Percentiles rank a stretch among this genome's conserved stretches.
Conservation (phyloP, 2,329 filamentous ascomycete species). For the Pyrenochaeta sp. region DNA sequence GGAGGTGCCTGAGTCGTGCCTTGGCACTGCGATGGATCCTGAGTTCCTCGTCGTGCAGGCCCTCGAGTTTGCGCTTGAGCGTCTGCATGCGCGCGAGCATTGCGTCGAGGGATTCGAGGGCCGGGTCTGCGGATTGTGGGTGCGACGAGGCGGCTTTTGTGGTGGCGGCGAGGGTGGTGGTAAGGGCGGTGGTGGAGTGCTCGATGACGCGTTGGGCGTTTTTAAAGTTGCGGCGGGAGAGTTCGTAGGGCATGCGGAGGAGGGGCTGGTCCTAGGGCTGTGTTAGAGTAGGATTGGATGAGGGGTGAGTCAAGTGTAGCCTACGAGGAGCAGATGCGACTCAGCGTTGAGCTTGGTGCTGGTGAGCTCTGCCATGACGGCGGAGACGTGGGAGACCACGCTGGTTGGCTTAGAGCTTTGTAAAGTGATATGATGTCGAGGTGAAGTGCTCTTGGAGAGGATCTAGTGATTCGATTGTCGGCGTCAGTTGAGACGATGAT, state of each 20-base stretch:
- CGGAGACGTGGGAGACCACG: conserved; percentile 2
- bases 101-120: conserved; percentile 80
- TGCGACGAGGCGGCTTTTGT: conserved; percentile 69
- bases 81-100: conserved; percentile 87
- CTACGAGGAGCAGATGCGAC: conserved; percentile 76
- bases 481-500: conserved; percentile 1
- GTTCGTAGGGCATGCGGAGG: conserved; percentile 89
- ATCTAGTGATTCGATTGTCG: background rate
- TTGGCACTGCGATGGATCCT: conserved; percentile 76
- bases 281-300: background rate
- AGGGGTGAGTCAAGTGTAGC: conserved; percentile 20
- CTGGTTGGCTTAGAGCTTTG: too few relatives aligned
- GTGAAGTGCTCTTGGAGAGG: too few relatives aligned
- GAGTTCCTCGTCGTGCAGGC: conserved; percentile 79
- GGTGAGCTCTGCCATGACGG: conserved; percentile 54
- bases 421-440: too few relatives aligned
- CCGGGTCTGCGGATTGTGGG: conserved; percentile 44
- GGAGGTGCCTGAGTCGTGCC: conserved; percentile 80
- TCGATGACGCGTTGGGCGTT: conserved; percentile 79
- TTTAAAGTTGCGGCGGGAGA: conserved; percentile 93
- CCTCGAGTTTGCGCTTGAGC: conserved; percentile 85
- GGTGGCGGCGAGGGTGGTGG: conserved; percentile 62
- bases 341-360: conserved; percentile 75
- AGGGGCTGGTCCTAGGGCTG: conserved; percentile 84
- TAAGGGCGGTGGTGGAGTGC: conserved; percentile 70